Evolutionary conservation across 805 yeast genomes (phyloP), one percentile per base, ranked within the genome.

Genomic region (Yamadazyma akitaensis): DNA sequence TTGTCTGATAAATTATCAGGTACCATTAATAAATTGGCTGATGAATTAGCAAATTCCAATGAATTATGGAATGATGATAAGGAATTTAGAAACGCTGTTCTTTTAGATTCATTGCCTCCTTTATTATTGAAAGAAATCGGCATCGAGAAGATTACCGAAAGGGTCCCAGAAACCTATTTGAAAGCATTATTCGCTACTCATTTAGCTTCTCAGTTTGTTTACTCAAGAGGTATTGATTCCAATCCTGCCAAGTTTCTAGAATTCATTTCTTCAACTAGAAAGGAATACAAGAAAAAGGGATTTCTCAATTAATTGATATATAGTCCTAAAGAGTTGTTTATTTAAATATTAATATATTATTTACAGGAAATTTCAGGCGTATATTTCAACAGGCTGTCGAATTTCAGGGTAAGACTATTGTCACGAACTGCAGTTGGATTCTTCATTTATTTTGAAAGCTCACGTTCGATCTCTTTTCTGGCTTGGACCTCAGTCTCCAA

Each of bases 101-200:
- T 94, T 55, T 60, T 75, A 19, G 85, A 84, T 55, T 86, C 96
- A 3, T 80, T 92, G 50, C 98, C 99, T 43, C 71, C 77, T 40
- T 69, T 85, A 53, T 79, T 92, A 55, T 73, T 85, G 43, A 65
- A 78, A 35, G 76, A 81, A 59, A 76, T 82, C 47, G 88, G 89
- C 7, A 78, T 88, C 47, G 85, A 82, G 9, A 68, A 71, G 47
- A 82, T 92, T 35, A 72, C 92, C 56, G 59, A 70, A 38, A 81
- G 94, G 59, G 94, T 92, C 33, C 99, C 99, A 16, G 87, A 78
- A 48, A 79, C 95, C 43, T 94, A 92, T 64, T 74, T 92, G 63
- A 84, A 82, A 61, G 96, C 97, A 2, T 80, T 92, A 56, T 87
- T 92, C 61, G 95, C 96, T 38, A 85, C 94, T 31, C 84, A 81